Conservation (phyloP, 371 early-diverging fungal species). For the Mucor circinelloides region DNA sequence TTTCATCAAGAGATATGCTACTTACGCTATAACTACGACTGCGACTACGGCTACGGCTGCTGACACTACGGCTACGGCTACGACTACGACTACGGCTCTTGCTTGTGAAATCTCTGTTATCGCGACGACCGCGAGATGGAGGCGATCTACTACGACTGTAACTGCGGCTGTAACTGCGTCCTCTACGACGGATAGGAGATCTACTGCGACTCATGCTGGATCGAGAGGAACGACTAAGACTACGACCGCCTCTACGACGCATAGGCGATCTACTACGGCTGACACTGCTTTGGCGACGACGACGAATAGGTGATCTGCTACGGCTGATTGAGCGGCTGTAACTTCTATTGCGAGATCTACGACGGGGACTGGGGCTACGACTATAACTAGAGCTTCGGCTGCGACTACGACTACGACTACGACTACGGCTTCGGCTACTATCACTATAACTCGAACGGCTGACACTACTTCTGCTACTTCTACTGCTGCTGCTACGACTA, state of each 20-base stretch:
- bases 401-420: slow-evolving; percentile 10
- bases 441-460: slow-evolving; percentile 10
- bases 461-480: slow-evolving; percentile 1
- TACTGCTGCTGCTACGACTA: slow-evolving; percentile 10
- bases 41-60: not conserved
- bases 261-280: slow-evolving; percentile 8
- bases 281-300: slow-evolving; percentile 5
- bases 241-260: slow-evolving; percentile 4
- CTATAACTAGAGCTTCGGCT: slow-evolving; percentile 10
- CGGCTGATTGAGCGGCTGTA: not conserved
- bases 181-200: not conserved
- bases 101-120: not conserved
- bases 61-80: not conserved
- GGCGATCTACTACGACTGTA: slow-evolving; percentile 14
- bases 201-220: slow-evolving; percentile 19
- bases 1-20: not conserved
- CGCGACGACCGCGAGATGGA: slow-evolving; percentile 9
- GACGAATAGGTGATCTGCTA: slow-evolving; percentile 6
- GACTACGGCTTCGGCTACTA: slow-evolving; percentile 19
- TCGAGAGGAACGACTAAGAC: slow-evolving; percentile 7
- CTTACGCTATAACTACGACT: slow-evolving; percentile 10
- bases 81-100: not conserved
- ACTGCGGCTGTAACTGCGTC: slow-evolving; percentile 18
- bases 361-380: slow-evolving; percentile 6
- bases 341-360: slow-evolving; percentile 10